Base-by-base conservation (phyloP, 345 rosid genomes). In the Reutealis trisperma region DNA sequence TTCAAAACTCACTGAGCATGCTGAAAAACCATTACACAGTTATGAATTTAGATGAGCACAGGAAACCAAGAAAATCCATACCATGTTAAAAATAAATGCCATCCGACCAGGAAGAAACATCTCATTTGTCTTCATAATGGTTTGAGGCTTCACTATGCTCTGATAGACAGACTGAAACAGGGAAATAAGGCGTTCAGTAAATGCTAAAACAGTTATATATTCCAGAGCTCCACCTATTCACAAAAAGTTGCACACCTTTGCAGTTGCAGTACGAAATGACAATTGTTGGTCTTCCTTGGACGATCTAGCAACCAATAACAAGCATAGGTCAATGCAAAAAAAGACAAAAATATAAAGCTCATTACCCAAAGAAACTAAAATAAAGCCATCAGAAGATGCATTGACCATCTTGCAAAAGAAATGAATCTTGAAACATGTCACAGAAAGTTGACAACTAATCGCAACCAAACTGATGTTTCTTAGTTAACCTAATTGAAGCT, bases 71-170 rank as follows among this genome's bases (percentile, higher is more conserved):
- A 8, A 75, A 52, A 32, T 57, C 27, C 85, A 77, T 82, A 94
- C 98, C 94, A 87, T 88, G 88, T 88, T 93, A 81, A 78, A 94
- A 63, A 94, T 89, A 85, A 92, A 92, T 71, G 97, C 75, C 90
- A 96, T 92, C 80, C 96, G 89, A 64, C 99, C 99, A 18, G 98
- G 98, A 78, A 93, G 94, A 84, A 96, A 96, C 94, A 96, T 87
- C 86, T 96, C 98, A 83, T 90, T 96, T 70, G 99, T 85, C 93
- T 96, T 96, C 80, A 86, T 80, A 74, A 85, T 72, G 45, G 93
- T 84, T 82, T 96, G 96, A 44, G 96, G 99, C 87, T 93, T 93
- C 75, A 95, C 98, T 59, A 91, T 95, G 89, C 91, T 92, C 75
- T 93, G 91, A 79, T 95, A 95, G 55, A 93, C 93, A 1, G 98